Evolutionary conservation across 805 yeast species (phyloP).

Genomic region (Wickerhamiella shivajii): DNA sequence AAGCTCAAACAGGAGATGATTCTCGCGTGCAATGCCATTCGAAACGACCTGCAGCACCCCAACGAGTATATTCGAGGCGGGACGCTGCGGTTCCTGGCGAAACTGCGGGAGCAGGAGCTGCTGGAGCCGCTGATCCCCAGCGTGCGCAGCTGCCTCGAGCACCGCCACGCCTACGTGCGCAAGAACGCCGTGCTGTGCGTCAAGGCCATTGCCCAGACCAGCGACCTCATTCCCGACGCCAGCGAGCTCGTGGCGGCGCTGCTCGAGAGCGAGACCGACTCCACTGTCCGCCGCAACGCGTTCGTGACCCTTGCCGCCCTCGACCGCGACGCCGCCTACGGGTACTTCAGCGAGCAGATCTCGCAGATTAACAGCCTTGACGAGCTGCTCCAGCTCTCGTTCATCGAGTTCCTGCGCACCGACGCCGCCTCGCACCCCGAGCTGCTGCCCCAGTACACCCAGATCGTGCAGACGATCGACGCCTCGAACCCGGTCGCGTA

Average conservation of each 20-base stretch:
- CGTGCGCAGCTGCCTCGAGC: constrained; percentile 79
- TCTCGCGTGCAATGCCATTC: constrained; percentile 93
- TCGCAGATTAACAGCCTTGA: constrained; percentile 50
- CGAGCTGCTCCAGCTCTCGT: constrained; percentile 72
- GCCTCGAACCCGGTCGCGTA: constrained; percentile 42
- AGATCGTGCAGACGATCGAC: constrained; percentile 55
- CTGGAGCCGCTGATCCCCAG: constrained; percentile 92
- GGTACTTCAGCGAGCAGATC: constrained; percentile 61
- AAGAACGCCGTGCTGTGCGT: constrained; percentile 93
- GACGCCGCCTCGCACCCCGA: constrained; percentile 56
- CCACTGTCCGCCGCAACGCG: constrained; percentile 91
- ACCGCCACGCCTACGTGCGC: constrained; percentile 95
- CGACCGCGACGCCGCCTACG: constrained; percentile 72
- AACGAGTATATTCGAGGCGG: constrained; percentile 95
- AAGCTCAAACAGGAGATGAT: constrained; percentile 97
- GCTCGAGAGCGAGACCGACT: constrained; percentile 70
- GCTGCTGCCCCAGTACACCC: constrained; percentile 55
- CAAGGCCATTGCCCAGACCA: constrained; percentile 58
- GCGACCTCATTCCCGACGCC: constrained; percentile 87
- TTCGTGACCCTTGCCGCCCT: constrained; percentile 73
- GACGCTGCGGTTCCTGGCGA: constrained; percentile 80
- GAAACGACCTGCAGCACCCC: constrained; percentile 94
- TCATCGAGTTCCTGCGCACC: constrained; percentile 78
- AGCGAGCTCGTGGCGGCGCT: constrained; percentile 64
- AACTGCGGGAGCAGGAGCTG: constrained; percentile 82